A percentile compares a stretch with the other conserved stretches of the same genome.
These are phyloP conservation scores for Pyrenophora seminiperda DNA, from an alignment of 2,329 filamentous ascomycete species.

Conservation along the genomic window DNA sequence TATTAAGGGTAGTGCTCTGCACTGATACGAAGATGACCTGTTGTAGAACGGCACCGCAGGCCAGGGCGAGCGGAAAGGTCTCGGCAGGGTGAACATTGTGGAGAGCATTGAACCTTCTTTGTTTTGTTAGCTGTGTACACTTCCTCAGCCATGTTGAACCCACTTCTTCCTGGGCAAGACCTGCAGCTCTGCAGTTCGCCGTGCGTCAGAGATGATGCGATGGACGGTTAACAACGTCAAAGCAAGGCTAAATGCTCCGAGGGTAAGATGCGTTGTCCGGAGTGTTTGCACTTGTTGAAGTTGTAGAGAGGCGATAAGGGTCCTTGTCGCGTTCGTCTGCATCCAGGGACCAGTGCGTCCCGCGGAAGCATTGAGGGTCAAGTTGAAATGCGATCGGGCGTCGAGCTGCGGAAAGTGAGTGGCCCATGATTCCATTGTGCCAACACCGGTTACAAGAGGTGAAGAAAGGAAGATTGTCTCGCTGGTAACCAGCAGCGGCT, in stretches of 20 bases:
- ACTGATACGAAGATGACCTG: conserved; percentile 48
- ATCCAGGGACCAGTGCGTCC: conserved; percentile 38
- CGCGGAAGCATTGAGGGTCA: conserved; percentile 43
- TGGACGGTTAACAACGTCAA: conserved; percentile 43
- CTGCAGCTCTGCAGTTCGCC: conserved; percentile 41
- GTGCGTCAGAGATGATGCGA: conserved; percentile 47
- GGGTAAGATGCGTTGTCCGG: conserved; percentile 47
- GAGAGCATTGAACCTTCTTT: conserved; percentile 45
- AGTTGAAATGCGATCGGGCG: conserved; percentile 47
- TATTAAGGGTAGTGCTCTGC: conserved; percentile 46
- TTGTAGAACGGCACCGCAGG: conserved; percentile 45
- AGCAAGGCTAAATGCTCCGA: conserved; percentile 48
- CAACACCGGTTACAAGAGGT: conserved; percentile 32
- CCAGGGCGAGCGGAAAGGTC: conserved; percentile 49
- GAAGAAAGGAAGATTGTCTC: conserved; percentile 39
- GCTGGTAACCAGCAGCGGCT: conserved; percentile 50
- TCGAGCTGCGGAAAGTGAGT: conserved; percentile 39
- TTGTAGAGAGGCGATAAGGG: conserved; percentile 43
- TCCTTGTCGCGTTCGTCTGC: conserved; percentile 36
- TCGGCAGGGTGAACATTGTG: conserved; percentile 48
- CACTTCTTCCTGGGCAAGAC: conserved; percentile 42
- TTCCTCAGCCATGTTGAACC: conserved; percentile 10
- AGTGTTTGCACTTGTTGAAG: conserved; percentile 46
- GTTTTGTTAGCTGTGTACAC: conserved; percentile 17
- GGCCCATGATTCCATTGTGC: conserved; percentile 48